Base-by-base conservation (phyloP, 2,329 filamentous ascomycete genomes). In the Trichophyton simii region DNA sequence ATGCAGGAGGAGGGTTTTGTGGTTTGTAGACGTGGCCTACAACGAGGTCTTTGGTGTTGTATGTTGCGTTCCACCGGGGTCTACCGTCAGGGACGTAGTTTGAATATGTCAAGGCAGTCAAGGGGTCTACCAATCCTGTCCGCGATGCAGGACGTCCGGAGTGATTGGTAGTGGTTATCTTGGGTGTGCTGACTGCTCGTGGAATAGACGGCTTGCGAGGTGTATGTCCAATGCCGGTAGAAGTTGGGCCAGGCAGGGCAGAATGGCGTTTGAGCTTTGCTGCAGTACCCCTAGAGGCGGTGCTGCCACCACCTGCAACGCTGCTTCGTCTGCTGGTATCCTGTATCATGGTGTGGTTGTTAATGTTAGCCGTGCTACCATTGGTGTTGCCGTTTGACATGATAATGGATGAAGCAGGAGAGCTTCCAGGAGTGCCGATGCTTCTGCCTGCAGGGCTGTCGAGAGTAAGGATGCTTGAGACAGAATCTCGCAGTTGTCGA, bases 401-500 rank as follows among this genome's bases (percentile, higher is more conserved):
- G 57, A 87, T 73, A 20, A 87, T 77, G 20, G 85, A 87, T 15
- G 84, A 87, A 28, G 85, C 83, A 28, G 86, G 86, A 3, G 86
- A 88, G 75, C 84, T 89, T 54, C 85, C 84, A 0, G 87, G 87
- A 0, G 87, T 89, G 38, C 87, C 89, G 54, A 85, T 75, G 68
- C 88, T 92, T 64, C 81, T 85, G 8, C 83, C 76, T 1, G 86
- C 82, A 1, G 88, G 91, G 59, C 84, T 82, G 69, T 95, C 90
- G 66, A 88, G 88, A 1, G 89, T 95, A 2, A 95, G 79, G 73
- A 96, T 89, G 67, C 89, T 96, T 0, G 91, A 96, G 61, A 97
- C 87, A 0, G 92, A 96, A 72, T 97, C 92, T 55, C 92, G 84
- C 57, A 96, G 79, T 67, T 92, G 88, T 69, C 91, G 88, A 59